Conservation (phyloP, 176 grass and related monocot species). For the Aechmea fasciata region DNA sequence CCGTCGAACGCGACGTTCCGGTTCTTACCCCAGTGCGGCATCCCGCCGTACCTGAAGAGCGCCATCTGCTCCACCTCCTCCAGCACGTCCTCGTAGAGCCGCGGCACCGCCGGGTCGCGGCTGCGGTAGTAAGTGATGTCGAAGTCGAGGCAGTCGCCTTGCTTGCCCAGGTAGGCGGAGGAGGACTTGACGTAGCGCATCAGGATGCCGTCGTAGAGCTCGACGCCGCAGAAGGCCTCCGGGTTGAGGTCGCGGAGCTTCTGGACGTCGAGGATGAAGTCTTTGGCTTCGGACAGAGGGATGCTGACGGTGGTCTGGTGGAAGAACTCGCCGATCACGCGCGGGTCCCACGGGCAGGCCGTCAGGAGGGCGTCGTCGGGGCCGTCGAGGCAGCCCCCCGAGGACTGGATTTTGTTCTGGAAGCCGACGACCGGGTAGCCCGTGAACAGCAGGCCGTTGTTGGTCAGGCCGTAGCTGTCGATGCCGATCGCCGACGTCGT, state of each 20-base stretch:
- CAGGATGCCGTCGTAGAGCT: conserved; percentile 43
- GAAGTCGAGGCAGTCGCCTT: conserved; percentile 34
- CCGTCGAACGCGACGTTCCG: conserved; percentile 37
- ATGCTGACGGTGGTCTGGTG: conserved; percentile 45
- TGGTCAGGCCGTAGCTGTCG: conserved; percentile 28
- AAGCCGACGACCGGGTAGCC: conserved; percentile 41
- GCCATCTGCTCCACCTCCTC: conserved; percentile 64
- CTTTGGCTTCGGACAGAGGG: conserved; percentile 18
- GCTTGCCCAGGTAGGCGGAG: conserved; percentile 38
- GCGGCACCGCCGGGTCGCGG: conserved; percentile 18
- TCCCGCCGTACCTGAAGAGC: conserved; percentile 40
- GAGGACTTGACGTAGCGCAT: conserved; percentile 40
- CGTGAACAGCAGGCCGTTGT: conserved; percentile 19
- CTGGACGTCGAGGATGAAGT: conserved; percentile 45
- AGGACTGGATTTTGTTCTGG: conserved; percentile 45
- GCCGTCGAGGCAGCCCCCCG: conserved; percentile 22
- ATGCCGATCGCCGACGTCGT: conserved; percentile 2
- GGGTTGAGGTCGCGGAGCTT: conserved; percentile 41
- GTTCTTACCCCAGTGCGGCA: conserved; percentile 73
- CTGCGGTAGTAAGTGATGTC: conserved; percentile 56
- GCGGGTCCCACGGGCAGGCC: conserved; percentile 54
- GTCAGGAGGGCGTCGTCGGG: conserved; percentile 38
- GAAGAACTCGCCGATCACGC: conserved; percentile 28
- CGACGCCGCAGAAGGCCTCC: conserved; percentile 33
- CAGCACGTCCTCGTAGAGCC: conserved; percentile 28